Conservation (phyloP, 257 asterid genomes). For the Fraxinus excelsior region DNA sequence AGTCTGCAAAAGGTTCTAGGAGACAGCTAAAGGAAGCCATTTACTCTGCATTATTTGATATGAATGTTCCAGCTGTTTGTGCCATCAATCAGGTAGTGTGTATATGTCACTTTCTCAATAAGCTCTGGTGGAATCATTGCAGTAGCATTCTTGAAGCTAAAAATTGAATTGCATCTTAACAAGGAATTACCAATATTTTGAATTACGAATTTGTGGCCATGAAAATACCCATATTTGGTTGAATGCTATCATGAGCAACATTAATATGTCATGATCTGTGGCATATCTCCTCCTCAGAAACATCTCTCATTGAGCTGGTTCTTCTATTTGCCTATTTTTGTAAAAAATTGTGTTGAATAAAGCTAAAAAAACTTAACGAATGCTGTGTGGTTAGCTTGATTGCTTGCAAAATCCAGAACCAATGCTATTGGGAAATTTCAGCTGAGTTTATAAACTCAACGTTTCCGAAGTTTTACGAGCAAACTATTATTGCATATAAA, state of each 20-base stretch:
- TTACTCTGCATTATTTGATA: constrained; percentile 76
- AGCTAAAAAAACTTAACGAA: background rate
- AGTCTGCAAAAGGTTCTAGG: constrained; percentile 71
- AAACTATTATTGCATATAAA: background rate
- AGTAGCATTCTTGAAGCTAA: background rate
- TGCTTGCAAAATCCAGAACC: background rate
- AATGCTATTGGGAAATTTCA: background rate
- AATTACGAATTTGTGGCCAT: background rate
- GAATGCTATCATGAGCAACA: background rate
- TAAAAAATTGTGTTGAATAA: background rate
- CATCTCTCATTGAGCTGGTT: background rate
- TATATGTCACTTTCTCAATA: background rate
- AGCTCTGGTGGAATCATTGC: background rate
- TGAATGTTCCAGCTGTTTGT: constrained; percentile 97
- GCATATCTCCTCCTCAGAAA: background rate
- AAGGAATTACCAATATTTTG: constrained; percentile 10
- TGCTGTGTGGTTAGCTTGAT: background rate
- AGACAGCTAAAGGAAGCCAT: constrained; percentile 78
- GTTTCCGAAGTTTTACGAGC: background rate
- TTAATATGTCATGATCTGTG: background rate
- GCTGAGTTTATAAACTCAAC: constrained; percentile 6
- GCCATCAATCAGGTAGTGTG: constrained; percentile 85
- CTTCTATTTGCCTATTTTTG: background rate
- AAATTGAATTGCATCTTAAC: background rate
- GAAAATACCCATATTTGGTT: background rate